Percentiles rank a stretch among this genome's conserved stretches.
Conservation (phyloP, 768 basidiomycete species). For the Mycena galopus region DNA sequence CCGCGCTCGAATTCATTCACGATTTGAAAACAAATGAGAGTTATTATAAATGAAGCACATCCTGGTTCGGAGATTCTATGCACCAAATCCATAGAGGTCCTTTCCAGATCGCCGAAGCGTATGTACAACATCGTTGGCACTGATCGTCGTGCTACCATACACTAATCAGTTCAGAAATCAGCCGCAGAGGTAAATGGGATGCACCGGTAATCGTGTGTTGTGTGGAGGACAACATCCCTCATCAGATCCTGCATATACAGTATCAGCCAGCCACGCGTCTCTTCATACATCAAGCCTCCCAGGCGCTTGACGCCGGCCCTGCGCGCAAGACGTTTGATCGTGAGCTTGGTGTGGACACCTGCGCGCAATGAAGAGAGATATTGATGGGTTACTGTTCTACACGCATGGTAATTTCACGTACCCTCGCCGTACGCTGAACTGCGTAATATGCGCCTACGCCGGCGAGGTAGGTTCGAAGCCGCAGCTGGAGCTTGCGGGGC, state of each 20-base stretch:
- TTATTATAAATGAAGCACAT: no score
- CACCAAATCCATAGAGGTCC: neutral
- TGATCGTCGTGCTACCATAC: neutral
- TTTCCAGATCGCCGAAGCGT: neutral
- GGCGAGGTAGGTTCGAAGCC: no score
- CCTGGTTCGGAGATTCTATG: no score
- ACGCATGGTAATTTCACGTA: no score
- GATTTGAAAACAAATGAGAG: no score
- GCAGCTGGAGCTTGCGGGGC: no score
- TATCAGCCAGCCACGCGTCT: neutral
- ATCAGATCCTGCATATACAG: neutral
- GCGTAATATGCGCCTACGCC: no score
- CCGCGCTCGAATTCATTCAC: no score
- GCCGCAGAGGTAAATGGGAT: neutral
- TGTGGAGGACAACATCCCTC: neutral
- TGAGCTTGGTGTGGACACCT: neutral
- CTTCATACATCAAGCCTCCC: neutral
- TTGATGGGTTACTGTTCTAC: no score
- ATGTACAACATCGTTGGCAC: neutral
- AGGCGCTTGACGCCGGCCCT: slow-evolving; percentile 11
- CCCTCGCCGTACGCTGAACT: no score
- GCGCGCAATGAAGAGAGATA: no score
- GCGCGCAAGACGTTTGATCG: slow-evolving; percentile 2
- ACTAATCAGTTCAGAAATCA: neutral
- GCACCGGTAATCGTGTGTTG: neutral